phyloP scores from a whole-genome alignment of 192 early-diverging fungal species.

The Jimgerdemannia lactiflua region DNA sequence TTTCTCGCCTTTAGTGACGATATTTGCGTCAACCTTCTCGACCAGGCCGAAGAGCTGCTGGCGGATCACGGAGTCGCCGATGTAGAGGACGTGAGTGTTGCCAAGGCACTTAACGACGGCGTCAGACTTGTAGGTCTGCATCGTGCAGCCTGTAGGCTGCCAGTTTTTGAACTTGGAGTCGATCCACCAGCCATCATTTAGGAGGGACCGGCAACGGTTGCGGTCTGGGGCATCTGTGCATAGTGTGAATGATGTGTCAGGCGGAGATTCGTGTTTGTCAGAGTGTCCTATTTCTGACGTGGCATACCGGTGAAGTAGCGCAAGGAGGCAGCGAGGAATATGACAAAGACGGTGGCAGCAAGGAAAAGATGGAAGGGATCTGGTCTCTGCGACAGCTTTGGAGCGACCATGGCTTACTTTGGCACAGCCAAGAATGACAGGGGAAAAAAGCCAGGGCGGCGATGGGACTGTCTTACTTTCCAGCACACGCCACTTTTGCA shows the following conservation, averaged over 20 bases:
- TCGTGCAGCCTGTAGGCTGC: constrained; percentile 61
- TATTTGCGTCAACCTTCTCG: constrained; percentile 35
- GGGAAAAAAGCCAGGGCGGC: too few relatives aligned
- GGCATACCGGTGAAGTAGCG: too few relatives aligned
- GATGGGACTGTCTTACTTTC: too few relatives aligned
- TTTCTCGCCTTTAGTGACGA: constrained; percentile 23
- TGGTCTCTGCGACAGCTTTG: too few relatives aligned
- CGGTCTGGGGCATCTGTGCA: constrained; percentile 35
- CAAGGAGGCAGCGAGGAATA: too few relatives aligned
- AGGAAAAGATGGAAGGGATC: too few relatives aligned
- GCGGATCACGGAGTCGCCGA: constrained; percentile 70
- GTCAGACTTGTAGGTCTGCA: constrained; percentile 45
- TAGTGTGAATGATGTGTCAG: background rate
- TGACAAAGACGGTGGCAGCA: too few relatives aligned
- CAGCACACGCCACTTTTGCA: too few relatives aligned
- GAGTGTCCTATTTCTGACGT: too few relatives aligned
- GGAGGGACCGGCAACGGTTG: constrained; percentile 35
- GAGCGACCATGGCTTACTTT: too few relatives aligned
- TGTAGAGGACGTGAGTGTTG: constrained; percentile 46
- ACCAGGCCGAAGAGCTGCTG: constrained; percentile 55
- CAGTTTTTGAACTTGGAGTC: constrained; percentile 41
- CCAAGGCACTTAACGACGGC: constrained; percentile 44
- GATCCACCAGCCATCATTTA: constrained; percentile 53
- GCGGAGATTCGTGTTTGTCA: too few relatives aligned
- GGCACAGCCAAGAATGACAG: too few relatives aligned